These are phyloP conservation scores for Globisporangium rhizosaccharum DNA, from an alignment of 352 stramenopile species.

Conservation along the genomic window DNA sequence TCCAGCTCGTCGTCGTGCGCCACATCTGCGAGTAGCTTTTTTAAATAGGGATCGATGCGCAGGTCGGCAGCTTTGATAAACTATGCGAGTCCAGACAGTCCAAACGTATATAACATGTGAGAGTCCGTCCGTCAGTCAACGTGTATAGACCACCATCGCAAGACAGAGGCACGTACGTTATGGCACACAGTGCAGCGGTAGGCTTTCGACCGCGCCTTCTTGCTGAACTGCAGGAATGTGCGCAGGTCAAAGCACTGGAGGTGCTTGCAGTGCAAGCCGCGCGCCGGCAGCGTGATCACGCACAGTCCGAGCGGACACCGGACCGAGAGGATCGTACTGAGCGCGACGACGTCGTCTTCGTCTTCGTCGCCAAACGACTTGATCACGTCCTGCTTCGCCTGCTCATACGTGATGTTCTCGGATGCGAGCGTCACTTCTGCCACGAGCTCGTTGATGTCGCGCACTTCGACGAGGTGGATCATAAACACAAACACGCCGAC, in stretches of 20 bases:
- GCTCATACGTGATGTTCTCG: constrained; percentile 61
- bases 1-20: constrained; percentile 79
- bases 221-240: constrained; percentile 91
- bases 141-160: neutral
- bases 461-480: constrained; percentile 70
- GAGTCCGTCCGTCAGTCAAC: neutral
- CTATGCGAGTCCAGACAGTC: constrained; percentile 15
- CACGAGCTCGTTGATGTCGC: constrained; percentile 54
- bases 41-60: constrained; percentile 87
- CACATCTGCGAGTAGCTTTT: constrained; percentile 82
- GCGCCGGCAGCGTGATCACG: constrained; percentile 86
- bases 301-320: constrained; percentile 82
- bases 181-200: constrained; percentile 91
- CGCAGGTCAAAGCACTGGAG: constrained; percentile 95
- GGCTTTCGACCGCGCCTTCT: constrained; percentile 77
- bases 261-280: constrained; percentile 90
- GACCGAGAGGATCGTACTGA: constrained; percentile 86
- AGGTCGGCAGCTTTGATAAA: constrained; percentile 89
- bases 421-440: constrained; percentile 56
- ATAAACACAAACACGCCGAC: constrained; percentile 57
- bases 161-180: constrained; percentile 42
- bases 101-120: constrained; percentile 7
- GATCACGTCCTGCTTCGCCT: constrained; percentile 70
- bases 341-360: constrained; percentile 81
- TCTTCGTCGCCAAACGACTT: constrained; percentile 75